Evolutionary conservation across 768 basidiomycete genomes (phyloP), one percentile per base, ranked within the genome.

Genomic region (Kondoa subrosea): DNA sequence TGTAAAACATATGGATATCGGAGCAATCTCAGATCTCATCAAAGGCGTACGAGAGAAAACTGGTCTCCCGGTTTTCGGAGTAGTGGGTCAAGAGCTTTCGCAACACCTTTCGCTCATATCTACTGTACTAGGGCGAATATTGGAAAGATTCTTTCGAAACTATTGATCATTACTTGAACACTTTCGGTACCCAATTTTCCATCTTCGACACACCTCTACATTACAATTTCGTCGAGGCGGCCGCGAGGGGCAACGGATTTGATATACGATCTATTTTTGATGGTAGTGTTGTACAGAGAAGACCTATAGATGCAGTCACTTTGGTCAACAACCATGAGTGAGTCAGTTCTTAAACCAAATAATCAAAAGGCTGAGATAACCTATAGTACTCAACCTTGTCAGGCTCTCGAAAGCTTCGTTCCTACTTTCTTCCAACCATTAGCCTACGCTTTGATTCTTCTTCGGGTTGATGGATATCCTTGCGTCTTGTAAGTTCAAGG

Each of bases 401-500:
- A 79, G 70, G 76, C 79, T 0, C 75, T 80, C 61, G 76, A 80
- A 63, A 73, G 76, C n/a, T 77, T 76, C 72, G 76, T 80, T 14
- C 76, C 73, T 2, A 72, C 78, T 0, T 71, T 71, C 67, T 79
- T 79, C 75, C 78, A 79, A 67, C 79, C 79, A 1, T 72, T 80
- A 25, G 79, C 79, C 2, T 80, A 79, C 69, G 74, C 77, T n/a
- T 69, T 80, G 65, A 80, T 80, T 71, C 71, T 79, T 26, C 73
- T 79, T 2, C 71, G 79, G 56, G 72, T 73, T 1, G 79, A 78
- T 50, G 79, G 79, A 0, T 80, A 79, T 73, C 78, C 78, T 64
- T 75, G 57, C 66, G 74, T 75, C 66, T 72, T 68, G 34, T 60
- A 74, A 56, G n/a, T n/a, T n/a, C n/a, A n/a, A n/a, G n/a, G n/a